Conservation (phyloP, 768 basidiomycete species). For the Trametes sanguinea region DNA sequence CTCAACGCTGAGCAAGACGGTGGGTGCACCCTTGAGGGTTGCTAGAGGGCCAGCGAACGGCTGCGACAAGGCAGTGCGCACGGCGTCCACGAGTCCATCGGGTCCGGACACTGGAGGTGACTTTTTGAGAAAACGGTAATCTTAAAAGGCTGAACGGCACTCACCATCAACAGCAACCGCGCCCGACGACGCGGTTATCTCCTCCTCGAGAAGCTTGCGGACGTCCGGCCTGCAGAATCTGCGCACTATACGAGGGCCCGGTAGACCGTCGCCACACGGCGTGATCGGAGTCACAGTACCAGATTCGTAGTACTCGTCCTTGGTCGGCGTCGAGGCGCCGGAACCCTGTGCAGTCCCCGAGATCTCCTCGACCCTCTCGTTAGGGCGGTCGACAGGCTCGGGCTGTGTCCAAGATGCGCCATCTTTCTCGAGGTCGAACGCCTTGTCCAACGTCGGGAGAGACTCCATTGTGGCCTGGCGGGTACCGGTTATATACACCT, state of each 20-base stretch:
- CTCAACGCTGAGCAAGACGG: constrained; percentile 19
- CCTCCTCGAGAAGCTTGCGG: constrained; percentile 27
- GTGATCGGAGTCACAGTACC: background rate
- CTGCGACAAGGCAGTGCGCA: constrained; percentile 22
- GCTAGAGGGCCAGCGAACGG: constrained; percentile 16
- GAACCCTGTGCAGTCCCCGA: background rate
- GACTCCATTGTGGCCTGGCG: background rate
- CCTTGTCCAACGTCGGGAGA: background rate
- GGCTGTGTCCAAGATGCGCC: background rate
- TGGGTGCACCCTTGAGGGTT: constrained; percentile 14
- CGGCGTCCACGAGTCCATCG: constrained; percentile 20
- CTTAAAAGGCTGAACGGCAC: background rate
- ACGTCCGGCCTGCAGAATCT: constrained; percentile 30
- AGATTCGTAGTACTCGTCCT: background rate
- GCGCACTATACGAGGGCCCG: background rate
- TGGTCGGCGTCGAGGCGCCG: background rate
- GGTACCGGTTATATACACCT: constrained; percentile 21
- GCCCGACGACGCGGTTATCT: constrained; percentile 25
- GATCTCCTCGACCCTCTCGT: background rate
- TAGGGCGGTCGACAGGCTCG: background rate
- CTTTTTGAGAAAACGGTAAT: too few relatives aligned
- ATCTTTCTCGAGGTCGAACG: background rate
- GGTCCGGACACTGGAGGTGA: constrained; percentile 28
- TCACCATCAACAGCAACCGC: constrained; percentile 36
- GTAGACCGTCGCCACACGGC: background rate